Percentiles rank a stretch among this genome's conserved stretches.
phyloP scores from a whole-genome alignment of 257 asterid genomes.

The Solanum pinnatisectum region DNA sequence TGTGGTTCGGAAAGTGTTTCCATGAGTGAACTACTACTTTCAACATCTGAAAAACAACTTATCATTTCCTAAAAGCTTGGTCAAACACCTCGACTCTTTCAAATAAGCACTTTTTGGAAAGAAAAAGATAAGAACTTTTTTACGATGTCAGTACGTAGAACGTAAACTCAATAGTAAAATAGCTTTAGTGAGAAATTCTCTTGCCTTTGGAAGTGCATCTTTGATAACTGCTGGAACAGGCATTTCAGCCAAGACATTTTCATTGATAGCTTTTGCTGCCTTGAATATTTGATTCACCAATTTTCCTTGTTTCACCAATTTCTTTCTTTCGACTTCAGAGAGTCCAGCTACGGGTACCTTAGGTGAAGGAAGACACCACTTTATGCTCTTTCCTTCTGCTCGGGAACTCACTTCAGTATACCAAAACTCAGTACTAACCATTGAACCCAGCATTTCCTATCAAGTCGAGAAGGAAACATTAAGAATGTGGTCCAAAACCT shows the following conservation, averaged over 20 bases:
- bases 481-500: neutral
- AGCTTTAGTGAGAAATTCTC: neutral
- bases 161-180: neutral
- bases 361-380: conserved; percentile 97
- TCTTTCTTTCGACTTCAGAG: conserved; percentile 60
- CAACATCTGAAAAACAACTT: neutral
- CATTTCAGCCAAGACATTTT: conserved; percentile 65
- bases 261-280: conserved; percentile 78
- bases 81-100: neutral
- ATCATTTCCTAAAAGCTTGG: neutral
- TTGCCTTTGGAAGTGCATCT: conserved; percentile 73
- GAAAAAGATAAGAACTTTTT: neutral
- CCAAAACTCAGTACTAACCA: conserved; percentile 76
- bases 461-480: neutral
- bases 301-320: conserved; percentile 54
- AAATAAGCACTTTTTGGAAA: neutral
- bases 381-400: conserved; percentile 65
- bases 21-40: neutral
- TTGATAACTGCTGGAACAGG: conserved; percentile 53
- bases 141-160: neutral
- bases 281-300: conserved; percentile 66
- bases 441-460: conserved; percentile 75
- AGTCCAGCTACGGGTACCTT: conserved; percentile 69
- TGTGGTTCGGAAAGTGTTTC: neutral
- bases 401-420: conserved; percentile 74